Conservation (phyloP, 768 basidiomycete genomes). For the Cystofilobasidium macerans region DNA sequence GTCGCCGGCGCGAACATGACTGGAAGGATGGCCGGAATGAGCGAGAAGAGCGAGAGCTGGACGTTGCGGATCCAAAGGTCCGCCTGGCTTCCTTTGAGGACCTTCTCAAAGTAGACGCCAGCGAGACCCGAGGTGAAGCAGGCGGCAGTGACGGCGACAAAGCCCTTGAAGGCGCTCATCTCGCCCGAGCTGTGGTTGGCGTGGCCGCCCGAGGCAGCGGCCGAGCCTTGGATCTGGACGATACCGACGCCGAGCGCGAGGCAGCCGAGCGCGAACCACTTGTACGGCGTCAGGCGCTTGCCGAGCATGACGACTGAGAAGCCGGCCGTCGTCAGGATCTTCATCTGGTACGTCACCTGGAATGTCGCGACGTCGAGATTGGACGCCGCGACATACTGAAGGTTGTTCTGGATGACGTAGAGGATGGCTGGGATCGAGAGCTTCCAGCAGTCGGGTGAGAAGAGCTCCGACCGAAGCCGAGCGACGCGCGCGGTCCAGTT, state of each 20-base stretch:
- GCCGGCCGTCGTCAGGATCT: constrained; percentile 83
- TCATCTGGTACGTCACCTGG: constrained; percentile 96
- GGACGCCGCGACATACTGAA: constrained; percentile 87
- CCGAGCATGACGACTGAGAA: constrained; percentile 75
- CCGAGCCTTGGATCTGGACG: constrained; percentile 71
- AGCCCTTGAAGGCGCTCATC: constrained; percentile 76
- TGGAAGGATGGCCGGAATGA: constrained; percentile 75
- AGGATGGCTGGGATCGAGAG: constrained; percentile 91
- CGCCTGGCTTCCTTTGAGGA: constrained; percentile 59
- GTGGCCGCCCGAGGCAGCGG: constrained; percentile 11
- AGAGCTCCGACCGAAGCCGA: constrained; percentile 56
- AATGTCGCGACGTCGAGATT: constrained; percentile 93
- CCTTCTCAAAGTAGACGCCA: constrained; percentile 82
- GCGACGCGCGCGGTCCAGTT: constrained; percentile 43
- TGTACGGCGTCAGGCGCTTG: constrained; percentile 56
- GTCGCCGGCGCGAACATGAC: constrained; percentile 45
- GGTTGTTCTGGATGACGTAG: constrained; percentile 68
- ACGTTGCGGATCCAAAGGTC: constrained; percentile 96
- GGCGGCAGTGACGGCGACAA: constrained; percentile 76
- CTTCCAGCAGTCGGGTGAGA: constrained; percentile 92
- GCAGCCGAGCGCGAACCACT: constrained; percentile 76
- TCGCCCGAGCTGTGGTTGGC: constrained; percentile 23
- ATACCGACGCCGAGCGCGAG: constrained; percentile 81
- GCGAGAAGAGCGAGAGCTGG: constrained; percentile 85
- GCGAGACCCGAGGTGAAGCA: constrained; percentile 94